phyloP scores from a whole-genome alignment of 768 basidiomycete species.

The Mycena chlorophos region DNA sequence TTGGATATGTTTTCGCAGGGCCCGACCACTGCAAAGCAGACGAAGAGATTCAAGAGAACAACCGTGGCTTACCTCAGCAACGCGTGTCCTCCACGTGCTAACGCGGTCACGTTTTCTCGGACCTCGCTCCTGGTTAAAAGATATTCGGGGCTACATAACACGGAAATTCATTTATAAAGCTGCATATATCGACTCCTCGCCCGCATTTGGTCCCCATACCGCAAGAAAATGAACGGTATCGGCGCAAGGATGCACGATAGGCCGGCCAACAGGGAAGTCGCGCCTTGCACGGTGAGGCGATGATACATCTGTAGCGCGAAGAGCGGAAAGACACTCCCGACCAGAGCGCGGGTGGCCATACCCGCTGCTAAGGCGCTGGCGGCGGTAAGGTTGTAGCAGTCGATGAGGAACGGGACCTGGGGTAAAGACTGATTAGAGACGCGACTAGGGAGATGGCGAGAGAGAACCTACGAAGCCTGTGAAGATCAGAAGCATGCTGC shows the following conservation, averaged over 20 bases:
- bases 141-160: neutral
- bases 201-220: slow-evolving; percentile 10
- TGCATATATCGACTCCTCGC: slow-evolving; percentile 6
- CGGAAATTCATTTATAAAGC: neutral
- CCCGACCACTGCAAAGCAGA: neutral
- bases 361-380: slow-evolving; percentile 19
- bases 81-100: no score
- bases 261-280: slow-evolving; percentile 12
- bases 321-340: slow-evolving; percentile 17
- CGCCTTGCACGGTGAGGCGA: slow-evolving; percentile 14
- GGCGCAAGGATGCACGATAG: slow-evolving; percentile 19
- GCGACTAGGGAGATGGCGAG: neutral
- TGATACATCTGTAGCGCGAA: slow-evolving; percentile 22
- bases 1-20: no score
- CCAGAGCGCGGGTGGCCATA: slow-evolving; percentile 15
- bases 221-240: slow-evolving; percentile 14
- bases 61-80: neutral
- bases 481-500: slow-evolving; percentile 17
- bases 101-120: no score
- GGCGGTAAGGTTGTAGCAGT: slow-evolving; percentile 18
- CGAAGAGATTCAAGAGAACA: neutral
- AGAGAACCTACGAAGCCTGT: slow-evolving; percentile 17
- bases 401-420: slow-evolving; percentile 19
- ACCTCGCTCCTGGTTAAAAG: neutral
- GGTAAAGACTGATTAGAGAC: neutral